These are phyloP conservation scores for Lolium perenne DNA, from an alignment of 176 grass and related monocot species.

Conservation along the genomic window DNA sequence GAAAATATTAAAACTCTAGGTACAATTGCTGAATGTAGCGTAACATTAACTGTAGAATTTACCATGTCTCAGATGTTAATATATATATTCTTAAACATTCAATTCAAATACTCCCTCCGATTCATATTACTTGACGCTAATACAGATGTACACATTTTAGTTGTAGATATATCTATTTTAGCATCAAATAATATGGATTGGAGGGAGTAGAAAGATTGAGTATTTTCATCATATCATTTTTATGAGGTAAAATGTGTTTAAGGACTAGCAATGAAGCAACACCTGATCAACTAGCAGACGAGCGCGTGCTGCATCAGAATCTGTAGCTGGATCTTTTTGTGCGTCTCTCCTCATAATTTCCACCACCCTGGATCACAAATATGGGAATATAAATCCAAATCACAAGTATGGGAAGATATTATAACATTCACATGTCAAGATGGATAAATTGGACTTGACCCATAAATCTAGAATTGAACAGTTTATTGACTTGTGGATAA, in stretches of 20 bases:
- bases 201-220: background rate
- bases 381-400: conserved; percentile 22
- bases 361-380: conserved; percentile 64
- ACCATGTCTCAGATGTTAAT: background rate
- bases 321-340: conserved; percentile 67
- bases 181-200: too few relatives aligned
- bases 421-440: conserved; percentile 26
- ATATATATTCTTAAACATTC: conserved; percentile 12
- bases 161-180: too few relatives aligned
- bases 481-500: background rate
- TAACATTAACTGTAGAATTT: background rate
- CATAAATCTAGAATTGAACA: conserved; percentile 25
- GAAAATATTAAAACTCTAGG: conserved; percentile 9
- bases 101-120: too few relatives aligned
- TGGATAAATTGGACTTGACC: conserved; percentile 27
- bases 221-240: background rate
- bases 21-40: background rate
- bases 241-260: background rate
- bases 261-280: conserved; percentile 22
- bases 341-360: conserved; percentile 91
- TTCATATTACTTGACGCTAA: too few relatives aligned
- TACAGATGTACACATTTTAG: too few relatives aligned
- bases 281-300: conserved; percentile 85
- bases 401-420: conserved; percentile 4
- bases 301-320: conserved; percentile 67